These are phyloP conservation scores for Pyrenula massariospora DNA, from an alignment of 495 filamentous ascomycete species.

Conservation along the genomic window DNA sequence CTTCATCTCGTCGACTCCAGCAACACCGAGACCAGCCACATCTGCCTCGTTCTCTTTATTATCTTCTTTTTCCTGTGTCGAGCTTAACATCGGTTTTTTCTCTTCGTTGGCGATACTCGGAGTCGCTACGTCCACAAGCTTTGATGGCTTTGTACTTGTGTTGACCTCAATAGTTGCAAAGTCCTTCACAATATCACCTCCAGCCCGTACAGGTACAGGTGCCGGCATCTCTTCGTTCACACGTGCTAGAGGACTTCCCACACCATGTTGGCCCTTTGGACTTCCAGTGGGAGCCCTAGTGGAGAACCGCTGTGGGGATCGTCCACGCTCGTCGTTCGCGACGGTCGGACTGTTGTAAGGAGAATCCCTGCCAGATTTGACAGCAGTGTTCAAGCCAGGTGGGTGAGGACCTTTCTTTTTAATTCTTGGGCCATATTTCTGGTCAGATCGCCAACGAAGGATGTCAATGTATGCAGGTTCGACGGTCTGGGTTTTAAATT, in stretches of 20 bases:
- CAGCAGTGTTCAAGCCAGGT: conserved; percentile 23
- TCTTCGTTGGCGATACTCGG: conserved; percentile 28
- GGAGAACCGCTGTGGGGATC: conserved; percentile 42
- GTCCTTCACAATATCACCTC: conserved; percentile 19
- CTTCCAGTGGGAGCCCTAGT: conserved; percentile 33
- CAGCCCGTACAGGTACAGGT: conserved; percentile 22
- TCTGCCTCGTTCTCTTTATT: conserved; percentile 14
- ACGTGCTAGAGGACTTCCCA: conserved; percentile 41
- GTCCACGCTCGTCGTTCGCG: conserved; percentile 35
- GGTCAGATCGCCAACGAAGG: conserved; percentile 84
- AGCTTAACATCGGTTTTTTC: conserved; percentile 14
- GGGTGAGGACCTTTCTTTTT: conserved; percentile 33
- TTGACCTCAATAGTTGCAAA: conserved; percentile 14
- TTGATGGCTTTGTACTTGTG: conserved; percentile 19
- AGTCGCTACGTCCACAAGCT: conserved; percentile 34
- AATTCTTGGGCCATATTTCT: conserved; percentile 68
- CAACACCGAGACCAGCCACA: conserved; percentile 14
- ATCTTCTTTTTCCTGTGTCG: conserved; percentile 6
- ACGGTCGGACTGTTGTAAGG: conserved; percentile 41
- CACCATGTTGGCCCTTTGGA: conserved; percentile 35
- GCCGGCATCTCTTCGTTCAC: conserved; percentile 36
- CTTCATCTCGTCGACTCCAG: conserved; percentile 38
- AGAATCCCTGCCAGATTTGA: conserved; percentile 29
- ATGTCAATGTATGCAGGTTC: conserved; percentile 95
- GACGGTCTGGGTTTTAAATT: conserved; percentile 77